Base-by-base conservation (phyloP, 2,329 filamentous ascomycete species). In the Verticillium albo-atrum region DNA sequence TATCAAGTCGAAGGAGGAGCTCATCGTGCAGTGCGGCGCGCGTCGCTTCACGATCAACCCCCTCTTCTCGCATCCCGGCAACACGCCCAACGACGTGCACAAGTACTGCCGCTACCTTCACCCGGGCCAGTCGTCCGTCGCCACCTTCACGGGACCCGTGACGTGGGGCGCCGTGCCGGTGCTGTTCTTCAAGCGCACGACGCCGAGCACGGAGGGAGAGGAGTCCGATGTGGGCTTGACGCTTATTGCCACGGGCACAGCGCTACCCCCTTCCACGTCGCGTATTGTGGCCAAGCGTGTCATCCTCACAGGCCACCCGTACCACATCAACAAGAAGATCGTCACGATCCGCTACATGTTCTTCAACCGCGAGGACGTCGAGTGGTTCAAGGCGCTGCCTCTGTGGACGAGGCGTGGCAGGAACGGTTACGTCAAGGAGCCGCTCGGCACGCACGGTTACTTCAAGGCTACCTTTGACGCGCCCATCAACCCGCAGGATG, bases 261-360 rank as follows among this genome's bases (percentile, higher is more conserved):
- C 90, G 6, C 82, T 97, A 17, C 87, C 92, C 0, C 91, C 92
- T 3, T 89, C 72, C 74, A 93, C 75, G 71, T 86, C 71, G 69
- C 89, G 95, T 42, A 89, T 99, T 59, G 87, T 99, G 61, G 93
- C 94, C 68, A 99, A 99, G 79, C 89, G 95, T 57, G 88, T 96
- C 67, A 91, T 98, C 64, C 82, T 99, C 60, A 97, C 95, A 0
- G 96, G 95, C 17, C 94, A 99, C 72, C 95, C 96, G 0, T 97
- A 92, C 83, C 97, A 99, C 79, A 99, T 99, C 73, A 92, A 99
- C 85, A 97, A 97, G 84, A 92, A 90, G 75, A 82, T 99, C 26
- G 95, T 99, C 61, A 99, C 96, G 1, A 89, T 99, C 54, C 89
- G 95, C 30, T 99, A 99, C 83, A 99, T 99, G 96, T 99, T 99